phyloP scores from a whole-genome alignment of 164 flowering plant genomes.

The Vitis amurensis region DNA sequence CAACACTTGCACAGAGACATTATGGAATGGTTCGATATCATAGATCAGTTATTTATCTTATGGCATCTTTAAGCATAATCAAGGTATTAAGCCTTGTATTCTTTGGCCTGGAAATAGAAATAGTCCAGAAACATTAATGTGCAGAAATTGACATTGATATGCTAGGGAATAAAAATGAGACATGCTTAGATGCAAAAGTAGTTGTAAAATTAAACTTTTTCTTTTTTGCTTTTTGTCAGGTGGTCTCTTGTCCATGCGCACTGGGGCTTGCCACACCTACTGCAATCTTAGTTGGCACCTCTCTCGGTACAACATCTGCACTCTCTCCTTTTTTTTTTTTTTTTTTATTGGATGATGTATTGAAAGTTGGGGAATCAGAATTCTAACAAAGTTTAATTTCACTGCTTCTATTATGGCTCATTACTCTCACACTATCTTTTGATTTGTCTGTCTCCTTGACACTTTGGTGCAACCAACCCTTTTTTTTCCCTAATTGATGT shows the following conservation, averaged over 20 bases:
- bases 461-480: background rate
- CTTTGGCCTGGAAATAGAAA: too few species aligned
- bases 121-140: too few species aligned
- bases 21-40: too few species aligned
- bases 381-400: background rate
- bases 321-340: background rate
- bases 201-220: background rate
- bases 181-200: too few species aligned
- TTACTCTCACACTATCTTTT: background rate
- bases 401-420: background rate
- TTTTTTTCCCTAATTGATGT: too few species aligned
- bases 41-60: too few species aligned
- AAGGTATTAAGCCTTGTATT: too few species aligned
- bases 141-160: too few species aligned
- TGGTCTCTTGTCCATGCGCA: conserved; percentile 98
- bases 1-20: too few species aligned
- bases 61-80: too few species aligned
- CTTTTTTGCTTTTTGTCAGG: conserved; percentile 44
- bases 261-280: conserved; percentile 98
- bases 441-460: background rate
- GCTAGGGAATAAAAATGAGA: too few species aligned
- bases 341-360: background rate
- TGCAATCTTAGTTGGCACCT: conserved; percentile 92
- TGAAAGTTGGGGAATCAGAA: too few species aligned
- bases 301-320: conserved; percentile 62